Base-by-base conservation (phyloP, 768 basidiomycete genomes). In the Lactarius trivialis region DNA sequence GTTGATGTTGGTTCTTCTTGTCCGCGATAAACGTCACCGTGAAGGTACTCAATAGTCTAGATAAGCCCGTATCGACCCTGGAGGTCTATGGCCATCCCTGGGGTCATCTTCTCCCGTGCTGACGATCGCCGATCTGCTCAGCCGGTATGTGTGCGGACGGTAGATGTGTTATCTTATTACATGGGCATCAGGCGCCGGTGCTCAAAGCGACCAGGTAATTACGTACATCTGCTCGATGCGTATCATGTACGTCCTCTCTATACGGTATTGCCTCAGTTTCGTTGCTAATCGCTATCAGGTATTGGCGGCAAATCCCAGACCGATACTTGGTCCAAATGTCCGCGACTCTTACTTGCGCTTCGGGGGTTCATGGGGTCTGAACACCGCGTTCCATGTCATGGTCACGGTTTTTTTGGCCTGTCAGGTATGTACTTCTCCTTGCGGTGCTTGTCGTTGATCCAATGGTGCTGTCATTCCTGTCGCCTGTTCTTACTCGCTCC, bases 361-460 rank as follows among this genome's bases (percentile, higher is more conserved):
- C 76, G 90, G 65, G n/a, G 89, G 0, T 72, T 87, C 61, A 73
- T 79, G n/a, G 89, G 89, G 82, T 87, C 60, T 45, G 78, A 2
- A 15, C 33, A 21, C 39, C n/a, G 21, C n/a, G n/a, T 45, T 39
- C 1, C 30, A 56, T 49, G 56, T 56, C 5, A 3, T 2, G 43
- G 21, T 21, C 11, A 45, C 39, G 90, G 87, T 3, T 95, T 91
- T 71, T 80, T 91, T 57, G 86, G 85, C 7, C 73, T 91, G 6
- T 83, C 82, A 58, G 83, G 85, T 12, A 74, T 82, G 21, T 89
- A 87, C 71, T 87, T 82, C 68, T 83, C 88, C 1, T 74, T 92
- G 12, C 79, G 84, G 71, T 90, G 86, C 71, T 78, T 93, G 3
- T 87, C 88, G 0, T 76, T 94, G 91, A 94, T 70, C 83, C 88